Percentiles rank a stretch among this genome's conserved stretches.
These are phyloP conservation scores for Epichloe scottii DNA, from an alignment of 2,329 filamentous ascomycete species.

Conservation along the genomic window DNA sequence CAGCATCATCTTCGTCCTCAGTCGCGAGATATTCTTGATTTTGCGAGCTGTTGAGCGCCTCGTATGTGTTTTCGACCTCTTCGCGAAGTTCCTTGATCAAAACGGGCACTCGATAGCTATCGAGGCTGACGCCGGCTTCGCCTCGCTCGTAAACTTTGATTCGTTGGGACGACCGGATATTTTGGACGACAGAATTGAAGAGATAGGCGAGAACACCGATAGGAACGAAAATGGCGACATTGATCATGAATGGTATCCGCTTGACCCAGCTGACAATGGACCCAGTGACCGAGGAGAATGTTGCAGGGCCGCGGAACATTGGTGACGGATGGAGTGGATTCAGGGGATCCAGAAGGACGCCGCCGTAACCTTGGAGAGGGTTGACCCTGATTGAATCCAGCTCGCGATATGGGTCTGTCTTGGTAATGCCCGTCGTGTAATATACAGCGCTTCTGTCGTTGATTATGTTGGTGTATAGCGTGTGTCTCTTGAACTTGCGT, in stretches of 20 bases:
- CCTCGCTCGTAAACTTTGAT: constrained; percentile 67
- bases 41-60: constrained; percentile 56
- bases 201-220: constrained; percentile 61
- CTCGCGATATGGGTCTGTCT: constrained; percentile 64
- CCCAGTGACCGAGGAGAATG: constrained; percentile 21
- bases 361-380: constrained; percentile 60
- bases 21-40: constrained; percentile 57
- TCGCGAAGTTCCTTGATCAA: constrained; percentile 63
- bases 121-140: constrained; percentile 51
- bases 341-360: constrained; percentile 60
- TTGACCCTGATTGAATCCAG: constrained; percentile 56
- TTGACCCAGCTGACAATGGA: constrained; percentile 26
- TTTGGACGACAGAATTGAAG: constrained; percentile 65
- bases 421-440: constrained; percentile 70
- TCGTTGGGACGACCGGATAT: constrained; percentile 57
- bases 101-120: constrained; percentile 63
- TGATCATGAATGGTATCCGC: constrained; percentile 49
- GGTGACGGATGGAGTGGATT: constrained; percentile 44
- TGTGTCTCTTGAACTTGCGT: constrained; percentile 60
- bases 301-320: constrained; percentile 14
- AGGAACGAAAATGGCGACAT: constrained; percentile 59
- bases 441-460: constrained; percentile 75
- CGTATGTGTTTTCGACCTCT: constrained; percentile 66
- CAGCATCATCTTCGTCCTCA: constrained; percentile 34
- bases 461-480: constrained; percentile 72